phyloP scores from a whole-genome alignment of 2,329 filamentous ascomycete genomes.

The Ceratocystis variospora region DNA sequence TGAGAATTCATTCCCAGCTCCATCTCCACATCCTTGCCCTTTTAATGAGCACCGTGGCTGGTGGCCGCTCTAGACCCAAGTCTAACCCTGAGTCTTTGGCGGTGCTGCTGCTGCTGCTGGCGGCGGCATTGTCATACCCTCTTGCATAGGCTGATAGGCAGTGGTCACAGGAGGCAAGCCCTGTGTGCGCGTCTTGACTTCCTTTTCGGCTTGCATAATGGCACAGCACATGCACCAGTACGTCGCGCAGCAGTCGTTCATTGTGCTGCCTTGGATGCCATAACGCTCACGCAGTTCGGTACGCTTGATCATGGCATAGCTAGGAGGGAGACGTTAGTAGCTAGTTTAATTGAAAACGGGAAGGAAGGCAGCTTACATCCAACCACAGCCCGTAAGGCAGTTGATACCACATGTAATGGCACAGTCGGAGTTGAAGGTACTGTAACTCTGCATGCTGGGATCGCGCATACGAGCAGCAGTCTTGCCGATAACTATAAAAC shows the following conservation, averaged over 20 bases:
- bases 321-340: slow-evolving; percentile 20
- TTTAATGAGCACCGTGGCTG: neutral
- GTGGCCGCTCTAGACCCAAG: neutral
- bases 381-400: slow-evolving; percentile 31
- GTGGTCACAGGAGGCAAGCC: slow-evolving; percentile 24
- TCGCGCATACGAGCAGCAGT: slow-evolving; percentile 34
- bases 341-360: neutral
- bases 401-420: slow-evolving; percentile 29
- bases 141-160: slow-evolving; percentile 27
- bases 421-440: slow-evolving; percentile 31
- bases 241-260: slow-evolving; percentile 37
- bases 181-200: slow-evolving; percentile 28
- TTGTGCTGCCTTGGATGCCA: slow-evolving; percentile 37
- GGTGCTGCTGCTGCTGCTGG: neutral
- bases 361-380: slow-evolving; percentile 27
- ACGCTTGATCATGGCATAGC: slow-evolving; percentile 40
- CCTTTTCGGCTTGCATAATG: slow-evolving; percentile 45
- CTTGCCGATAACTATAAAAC: slow-evolving; percentile 30
- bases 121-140: slow-evolving; percentile 28
- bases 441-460: slow-evolving; percentile 30
- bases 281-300: slow-evolving; percentile 39
- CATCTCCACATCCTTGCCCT: neutral
- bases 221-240: slow-evolving; percentile 45
- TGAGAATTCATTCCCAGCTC: neutral
- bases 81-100: neutral